Evolutionary conservation across 1,284 basidiomycete species (phyloP).

Genomic region (Earliella scabrosa): DNA sequence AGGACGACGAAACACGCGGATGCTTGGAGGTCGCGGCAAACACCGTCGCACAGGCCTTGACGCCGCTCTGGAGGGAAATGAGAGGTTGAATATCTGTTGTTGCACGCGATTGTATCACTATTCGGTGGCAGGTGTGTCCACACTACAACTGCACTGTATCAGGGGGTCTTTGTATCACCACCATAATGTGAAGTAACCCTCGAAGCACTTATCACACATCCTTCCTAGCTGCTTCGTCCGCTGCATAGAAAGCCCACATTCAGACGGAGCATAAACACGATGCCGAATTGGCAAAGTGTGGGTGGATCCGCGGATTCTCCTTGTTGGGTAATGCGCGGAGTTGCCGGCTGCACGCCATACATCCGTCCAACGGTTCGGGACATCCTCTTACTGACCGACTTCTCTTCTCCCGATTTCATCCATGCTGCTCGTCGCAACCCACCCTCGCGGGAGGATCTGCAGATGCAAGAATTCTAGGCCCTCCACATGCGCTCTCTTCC

Average conservation of each 20-base stretch:
- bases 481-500: no score
- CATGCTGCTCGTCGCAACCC: neutral
- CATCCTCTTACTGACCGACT: no score
- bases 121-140: neutral
- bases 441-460: neutral
- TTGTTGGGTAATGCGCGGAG: no score
- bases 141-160: neutral
- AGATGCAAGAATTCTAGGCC: neutral
- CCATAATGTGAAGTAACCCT: neutral
- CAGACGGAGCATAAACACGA: no score
- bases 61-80: slow-evolving; percentile 57
- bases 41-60: slow-evolving; percentile 64
- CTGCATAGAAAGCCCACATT: no score
- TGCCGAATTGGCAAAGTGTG: no score
- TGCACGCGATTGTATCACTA: neutral
- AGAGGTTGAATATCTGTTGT: slow-evolving; percentile 31
- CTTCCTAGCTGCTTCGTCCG: no score
- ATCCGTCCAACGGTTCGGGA: no score
- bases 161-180: neutral
- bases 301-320: neutral
- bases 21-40: slow-evolving; percentile 64
- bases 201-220: neutral
- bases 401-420: neutral
- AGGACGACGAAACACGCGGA: slow-evolving; percentile 54
- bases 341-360: no score